phyloP scores from a whole-genome alignment of 2,329 filamentous ascomycete species.

The Drechslerella dactyloides region DNA sequence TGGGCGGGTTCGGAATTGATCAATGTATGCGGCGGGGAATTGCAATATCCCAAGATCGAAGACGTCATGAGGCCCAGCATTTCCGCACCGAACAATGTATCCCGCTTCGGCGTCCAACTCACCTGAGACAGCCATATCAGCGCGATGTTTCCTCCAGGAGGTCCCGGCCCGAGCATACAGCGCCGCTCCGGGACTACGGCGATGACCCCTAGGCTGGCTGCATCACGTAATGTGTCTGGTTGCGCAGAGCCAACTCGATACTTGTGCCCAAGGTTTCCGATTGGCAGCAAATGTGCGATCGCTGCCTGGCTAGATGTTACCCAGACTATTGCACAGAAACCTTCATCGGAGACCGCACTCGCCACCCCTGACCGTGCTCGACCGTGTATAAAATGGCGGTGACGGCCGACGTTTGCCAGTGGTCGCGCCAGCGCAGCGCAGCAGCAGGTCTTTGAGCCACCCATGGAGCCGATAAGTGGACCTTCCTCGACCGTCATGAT shows the following conservation, averaged over 20 bases:
- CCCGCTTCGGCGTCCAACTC: no score
- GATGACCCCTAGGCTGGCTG: no score
- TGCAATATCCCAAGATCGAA: conserved; percentile 27
- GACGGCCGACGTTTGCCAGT: no score
- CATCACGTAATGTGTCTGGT: background rate
- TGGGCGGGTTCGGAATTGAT: background rate
- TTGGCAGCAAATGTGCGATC: conserved; percentile 40
- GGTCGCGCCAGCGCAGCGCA: no score
- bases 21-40: background rate
- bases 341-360: background rate
- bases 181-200: no score
- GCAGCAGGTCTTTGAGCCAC: no score
- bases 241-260: background rate
- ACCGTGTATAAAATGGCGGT: background rate
- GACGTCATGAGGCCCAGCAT: conserved; percentile 32
- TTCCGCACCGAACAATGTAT: no score
- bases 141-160: no score
- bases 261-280: conserved; percentile 20
- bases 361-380: background rate
- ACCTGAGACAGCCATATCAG: no score
- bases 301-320: conserved; percentile 6
- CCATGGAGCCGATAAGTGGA: no score
- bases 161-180: no score
- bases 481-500: no score
- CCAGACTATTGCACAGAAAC: conserved; percentile 10